phyloP scores from a whole-genome alignment of 2,329 filamentous ascomycete genomes.

The Cryphonectria japonica region DNA sequence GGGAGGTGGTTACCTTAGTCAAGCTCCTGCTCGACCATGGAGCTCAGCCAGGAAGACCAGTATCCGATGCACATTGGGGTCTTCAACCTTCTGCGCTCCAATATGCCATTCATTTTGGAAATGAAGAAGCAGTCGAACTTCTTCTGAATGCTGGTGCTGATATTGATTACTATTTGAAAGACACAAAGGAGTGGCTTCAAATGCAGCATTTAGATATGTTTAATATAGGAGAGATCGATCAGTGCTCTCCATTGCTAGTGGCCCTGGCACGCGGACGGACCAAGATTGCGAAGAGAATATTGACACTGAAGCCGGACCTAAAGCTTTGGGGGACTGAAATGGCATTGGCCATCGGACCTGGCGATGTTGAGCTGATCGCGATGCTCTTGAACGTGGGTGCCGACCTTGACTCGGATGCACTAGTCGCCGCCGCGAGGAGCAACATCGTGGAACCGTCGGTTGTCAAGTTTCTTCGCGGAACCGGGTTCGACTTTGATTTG shows the following conservation, averaged over 20 bases:
- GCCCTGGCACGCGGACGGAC: accelerated
- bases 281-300: neutral
- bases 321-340: neutral
- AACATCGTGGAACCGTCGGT: too few relatives aligned
- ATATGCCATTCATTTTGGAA: accelerated
- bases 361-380: neutral
- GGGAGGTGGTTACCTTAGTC: neutral
- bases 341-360: accelerated
- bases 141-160: slow-evolving; percentile 3
- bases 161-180: neutral
- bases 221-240: too few relatives aligned
- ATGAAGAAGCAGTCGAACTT: neutral
- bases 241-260: neutral
- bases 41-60: neutral
- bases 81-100: neutral
- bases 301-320: neutral
- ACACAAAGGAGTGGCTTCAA: too few relatives aligned
- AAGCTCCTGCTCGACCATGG: neutral
- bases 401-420: neutral
- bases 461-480: neutral
- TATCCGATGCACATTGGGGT: neutral
- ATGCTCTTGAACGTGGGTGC: neutral
- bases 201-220: too few relatives aligned
- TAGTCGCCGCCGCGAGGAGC: neutral
- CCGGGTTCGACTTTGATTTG: neutral